Base-by-base conservation (phyloP, 2,329 filamentous ascomycete genomes). In the Nothophoma quercina region DNA sequence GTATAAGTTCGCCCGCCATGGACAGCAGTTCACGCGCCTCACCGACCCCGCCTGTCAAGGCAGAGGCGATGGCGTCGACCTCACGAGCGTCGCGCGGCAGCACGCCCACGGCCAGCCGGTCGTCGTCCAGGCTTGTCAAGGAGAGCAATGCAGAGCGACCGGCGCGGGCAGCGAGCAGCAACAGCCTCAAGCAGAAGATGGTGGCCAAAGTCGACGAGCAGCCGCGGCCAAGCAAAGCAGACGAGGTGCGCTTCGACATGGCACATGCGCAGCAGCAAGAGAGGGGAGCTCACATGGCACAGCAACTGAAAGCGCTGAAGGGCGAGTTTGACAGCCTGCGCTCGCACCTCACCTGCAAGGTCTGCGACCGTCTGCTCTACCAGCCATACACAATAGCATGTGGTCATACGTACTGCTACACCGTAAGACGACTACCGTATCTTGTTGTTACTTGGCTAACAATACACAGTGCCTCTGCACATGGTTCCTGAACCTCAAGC, bases 381-480 rank as follows among this genome's bases (percentile, higher is more conserved):
- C 86, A 89, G 70, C 87, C 87, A 2, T 90, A 85, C 72, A 87
- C 84, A 15, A 79, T 89, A 44, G 79, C 79, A 6, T 90, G 87
- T 63, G 87, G 87, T 3, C 87, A 90, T 69, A 89, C 87, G 6
- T 89, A 88, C 72, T 90, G 87, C 75, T 90, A 90, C 68, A 84
- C 82, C 35, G 83, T 85, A 59, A 70, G 81, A 73, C 7, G 35
- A n/a, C n/a, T n/a, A n/a, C n/a, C 19, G 21, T 35, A 15, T 73
- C 64, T 12, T 30, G 16, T 19, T 19, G n/a, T 15, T 44, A 25
- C 12, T n/a, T 32, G 58, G 30, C 67, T 73, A 64, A 67, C 68
- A 35, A 9, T 32, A 53, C 58, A 22, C 69, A 85, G 83, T 85
- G 85, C 62, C 75, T 84, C 34, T 79, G 79, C 60, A 82, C 80